These are phyloP conservation scores for Glomus cerebriforme DNA, from an alignment of 192 early-diverging fungal genomes.

Conservation along the genomic window DNA sequence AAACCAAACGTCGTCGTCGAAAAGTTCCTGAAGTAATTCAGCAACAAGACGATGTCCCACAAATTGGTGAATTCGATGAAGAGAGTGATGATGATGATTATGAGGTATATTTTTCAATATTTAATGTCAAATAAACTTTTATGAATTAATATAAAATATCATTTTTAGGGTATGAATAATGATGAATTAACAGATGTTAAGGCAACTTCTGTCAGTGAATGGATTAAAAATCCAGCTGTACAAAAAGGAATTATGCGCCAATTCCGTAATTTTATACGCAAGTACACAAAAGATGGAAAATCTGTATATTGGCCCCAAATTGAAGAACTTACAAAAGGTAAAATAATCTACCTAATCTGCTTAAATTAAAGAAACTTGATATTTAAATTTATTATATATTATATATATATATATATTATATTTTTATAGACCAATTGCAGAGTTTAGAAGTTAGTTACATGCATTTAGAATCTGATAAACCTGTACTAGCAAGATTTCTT, in stretches of 20 bases:
- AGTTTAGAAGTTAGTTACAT: conserved; percentile 85
- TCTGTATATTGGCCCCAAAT: conserved; percentile 95
- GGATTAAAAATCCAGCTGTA: conserved; percentile 82
- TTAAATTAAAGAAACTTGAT: neutral
- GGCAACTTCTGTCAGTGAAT: conserved; percentile 78
- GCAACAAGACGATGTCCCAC: neutral
- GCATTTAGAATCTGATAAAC: conserved; percentile 77
- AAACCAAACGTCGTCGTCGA: neutral
- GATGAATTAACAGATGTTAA: conserved; percentile 85
- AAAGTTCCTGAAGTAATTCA: neutral
- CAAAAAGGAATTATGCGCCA: conserved; percentile 82
- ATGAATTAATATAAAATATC: conserved; percentile 7
- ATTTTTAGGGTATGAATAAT: conserved; percentile 38
- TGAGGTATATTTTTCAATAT: neutral
- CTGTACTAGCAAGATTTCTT: conserved; percentile 87
- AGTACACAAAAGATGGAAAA: conserved; percentile 82
- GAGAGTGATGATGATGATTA: neutral
- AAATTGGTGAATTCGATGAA: neutral
- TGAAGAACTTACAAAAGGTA: conserved; percentile 81
- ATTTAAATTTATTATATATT: neutral
- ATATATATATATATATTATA: too few relatives aligned
- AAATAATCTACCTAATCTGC: conserved; percentile 8
- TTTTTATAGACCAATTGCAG: conserved; percentile 51
- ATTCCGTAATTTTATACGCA: conserved; percentile 87
- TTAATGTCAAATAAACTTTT: neutral